phyloP scores from a whole-genome alignment of 371 early-diverging fungal species.

The Thermomucor indicae-seudaticae region DNA sequence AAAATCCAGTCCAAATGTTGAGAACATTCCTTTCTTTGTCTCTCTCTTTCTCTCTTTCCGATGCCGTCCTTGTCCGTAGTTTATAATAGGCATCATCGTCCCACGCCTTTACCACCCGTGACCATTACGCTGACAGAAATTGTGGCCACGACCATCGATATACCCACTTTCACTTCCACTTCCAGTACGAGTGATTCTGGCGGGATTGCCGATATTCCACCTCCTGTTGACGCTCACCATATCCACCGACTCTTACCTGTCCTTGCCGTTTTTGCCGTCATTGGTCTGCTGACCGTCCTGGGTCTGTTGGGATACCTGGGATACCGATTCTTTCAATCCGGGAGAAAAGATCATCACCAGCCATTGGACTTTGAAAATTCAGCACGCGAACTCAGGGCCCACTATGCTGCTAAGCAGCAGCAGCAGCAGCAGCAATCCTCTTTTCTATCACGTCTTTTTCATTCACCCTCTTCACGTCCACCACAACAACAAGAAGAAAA shows the following conservation, averaged over 20 bases:
- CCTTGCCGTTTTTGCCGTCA: slow-evolving; percentile 30
- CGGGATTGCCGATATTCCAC: background rate
- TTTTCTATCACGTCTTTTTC: no score
- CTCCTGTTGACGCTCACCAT: background rate
- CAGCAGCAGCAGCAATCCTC: background rate
- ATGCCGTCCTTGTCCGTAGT: background rate
- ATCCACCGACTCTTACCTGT: slow-evolving; percentile 19
- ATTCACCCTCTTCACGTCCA: no score
- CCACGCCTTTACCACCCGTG: slow-evolving; percentile 4
- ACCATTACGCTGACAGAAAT: slow-evolving; percentile 9
- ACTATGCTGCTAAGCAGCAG: background rate
- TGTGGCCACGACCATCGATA: background rate
- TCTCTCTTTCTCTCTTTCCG: slow-evolving; percentile 5
- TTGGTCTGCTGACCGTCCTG: slow-evolving; percentile 23
- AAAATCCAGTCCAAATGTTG: slow-evolving; percentile 9
- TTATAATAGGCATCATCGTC: background rate
- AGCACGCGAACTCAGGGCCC: slow-evolving; percentile 1
- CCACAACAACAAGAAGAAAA: no score
- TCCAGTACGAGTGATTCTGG: background rate
- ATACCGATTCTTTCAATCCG: slow-evolving; percentile 19
- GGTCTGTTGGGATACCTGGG: slow-evolving; percentile 17
- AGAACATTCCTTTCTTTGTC: background rate
- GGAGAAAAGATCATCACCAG: background rate
- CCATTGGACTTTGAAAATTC: slow-evolving; percentile 5
- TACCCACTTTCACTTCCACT: slow-evolving; percentile 3